Evolutionary conservation across 768 basidiomycete genomes (phyloP), one percentile per base, ranked within the genome.

Genomic region (Leccinum fibrillosum): DNA sequence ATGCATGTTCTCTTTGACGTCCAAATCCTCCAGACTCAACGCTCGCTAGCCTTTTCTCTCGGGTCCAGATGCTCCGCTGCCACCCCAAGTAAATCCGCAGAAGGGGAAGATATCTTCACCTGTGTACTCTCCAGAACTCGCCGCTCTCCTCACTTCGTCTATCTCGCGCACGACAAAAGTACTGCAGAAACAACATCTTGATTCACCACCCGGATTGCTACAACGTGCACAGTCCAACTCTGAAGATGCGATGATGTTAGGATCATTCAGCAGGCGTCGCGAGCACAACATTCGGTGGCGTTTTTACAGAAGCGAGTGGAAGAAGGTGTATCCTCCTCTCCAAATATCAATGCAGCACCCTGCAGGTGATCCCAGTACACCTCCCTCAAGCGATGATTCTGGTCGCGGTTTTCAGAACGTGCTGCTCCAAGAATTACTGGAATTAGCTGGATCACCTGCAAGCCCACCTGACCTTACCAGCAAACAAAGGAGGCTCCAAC

Each of bases 201-300:
- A 58, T 8, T 69, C 65, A 10, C 90, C 90, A 1, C 81, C 84
- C 2, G 77, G 68, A 5, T 72, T 91, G 23, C 86, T 87, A 2
- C 62, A 68, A n/a, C 81, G 82, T 21, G 84, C 84, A 30, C 72
- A 86, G 60, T 80, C 82, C 19, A 60, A 69, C 2, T 86, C 88
- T 9, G 76, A 81, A 56, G 86, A 89, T 54, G 84, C 85, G 2
- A 69, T 69, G 28, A 63, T 87, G 4, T 73, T 89, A 34, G 90
- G 89, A 2, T 81, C 78, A 10, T 75, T 91, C 45, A 89, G 88
- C 76, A 88, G 83, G 66, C 83, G 90, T 35, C 81, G 90, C 47
- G 82, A 90, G 68, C 78, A 84, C 51, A 93, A 94, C 71, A 77
- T 85, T 49, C 83, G 84, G 21, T 83, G 86, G 84, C 82, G 84